A percentile compares a stretch with the other conserved stretches of the same genome.
phyloP scores from a whole-genome alignment of 192 early-diverging fungal species.

The Entophlyctis luteolus region DNA sequence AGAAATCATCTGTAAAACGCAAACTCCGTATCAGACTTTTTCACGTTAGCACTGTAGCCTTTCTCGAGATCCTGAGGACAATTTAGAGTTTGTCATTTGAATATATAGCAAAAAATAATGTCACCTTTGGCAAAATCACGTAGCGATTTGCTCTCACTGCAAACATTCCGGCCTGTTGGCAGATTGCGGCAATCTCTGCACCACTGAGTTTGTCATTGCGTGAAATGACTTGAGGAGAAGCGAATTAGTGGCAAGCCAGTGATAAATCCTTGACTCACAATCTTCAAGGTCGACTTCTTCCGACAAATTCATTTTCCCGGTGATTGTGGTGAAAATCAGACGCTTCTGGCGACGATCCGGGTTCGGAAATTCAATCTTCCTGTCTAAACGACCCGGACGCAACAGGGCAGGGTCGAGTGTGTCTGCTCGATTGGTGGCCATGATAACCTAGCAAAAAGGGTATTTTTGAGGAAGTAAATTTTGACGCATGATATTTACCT shows the following conservation, averaged over 20 bases:
- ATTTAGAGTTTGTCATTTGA: conserved; percentile 85
- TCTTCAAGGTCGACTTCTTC: conserved; percentile 97
- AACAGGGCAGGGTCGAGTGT: conserved; percentile 95
- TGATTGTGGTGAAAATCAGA: conserved; percentile 94
- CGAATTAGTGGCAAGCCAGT: not conserved
- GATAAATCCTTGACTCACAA: conserved; percentile 33
- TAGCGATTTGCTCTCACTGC: conserved; percentile 73
- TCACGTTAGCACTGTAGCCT: conserved; percentile 89
- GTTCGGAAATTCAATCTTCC: conserved; percentile 98
- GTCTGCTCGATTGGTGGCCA: conserved; percentile 98
- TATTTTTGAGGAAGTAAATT: not conserved
- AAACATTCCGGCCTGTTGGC: conserved; percentile 97
- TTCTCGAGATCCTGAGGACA: conserved; percentile 93
- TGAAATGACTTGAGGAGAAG: conserved; percentile 70
- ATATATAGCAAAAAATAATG: conserved; percentile 8
- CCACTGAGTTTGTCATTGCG: conserved; percentile 94
- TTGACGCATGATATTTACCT: conserved; percentile 53
- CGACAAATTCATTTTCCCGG: conserved; percentile 88
- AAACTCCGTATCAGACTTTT: conserved; percentile 92
- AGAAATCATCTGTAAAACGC: conserved; percentile 86
- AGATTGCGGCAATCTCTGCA: conserved; percentile 96
- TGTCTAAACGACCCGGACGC: conserved; percentile 95
- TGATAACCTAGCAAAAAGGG: conserved; percentile 64
- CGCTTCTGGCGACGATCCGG: conserved; percentile 97
- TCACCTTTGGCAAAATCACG: not conserved